A percentile compares a stretch with the other conserved stretches of the same genome.
These are phyloP conservation scores for Echeveria elegans DNA, from an alignment of 164 flowering plant species.

Conservation along the genomic window DNA sequence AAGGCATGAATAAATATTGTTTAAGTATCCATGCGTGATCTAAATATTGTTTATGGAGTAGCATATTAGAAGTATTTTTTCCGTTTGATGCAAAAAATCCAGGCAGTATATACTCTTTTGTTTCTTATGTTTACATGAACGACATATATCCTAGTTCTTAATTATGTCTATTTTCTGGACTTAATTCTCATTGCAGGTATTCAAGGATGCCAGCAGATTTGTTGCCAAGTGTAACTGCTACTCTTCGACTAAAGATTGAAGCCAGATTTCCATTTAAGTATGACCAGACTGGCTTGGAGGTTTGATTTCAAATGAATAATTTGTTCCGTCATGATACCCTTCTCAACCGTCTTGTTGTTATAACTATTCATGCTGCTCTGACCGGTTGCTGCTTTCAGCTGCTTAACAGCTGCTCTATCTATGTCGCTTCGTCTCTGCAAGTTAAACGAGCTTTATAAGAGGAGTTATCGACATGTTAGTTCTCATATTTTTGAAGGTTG, in stretches of 20 bases:
- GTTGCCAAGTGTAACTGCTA: slow-evolving; percentile 51
- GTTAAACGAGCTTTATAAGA: slow-evolving; percentile 52
- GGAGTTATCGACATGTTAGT: slow-evolving; percentile 60
- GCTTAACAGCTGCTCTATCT: slow-evolving; percentile 76
- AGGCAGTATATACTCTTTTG: no score
- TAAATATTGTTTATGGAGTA: background rate
- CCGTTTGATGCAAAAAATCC: background rate
- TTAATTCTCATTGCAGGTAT: slow-evolving; percentile 37
- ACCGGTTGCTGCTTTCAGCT: slow-evolving; percentile 62
- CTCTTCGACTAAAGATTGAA: slow-evolving; percentile 34
- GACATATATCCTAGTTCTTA: no score
- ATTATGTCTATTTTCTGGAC: background rate
- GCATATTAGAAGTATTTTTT: background rate
- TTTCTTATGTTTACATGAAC: no score
- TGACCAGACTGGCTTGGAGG: slow-evolving; percentile 70
- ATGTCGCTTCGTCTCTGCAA: slow-evolving; percentile 45
- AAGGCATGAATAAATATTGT: no score
- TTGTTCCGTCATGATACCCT: background rate
- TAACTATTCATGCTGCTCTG: slow-evolving; percentile 5
- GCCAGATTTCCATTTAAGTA: slow-evolving; percentile 42
- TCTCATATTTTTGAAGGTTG: background rate
- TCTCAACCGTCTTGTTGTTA: background rate
- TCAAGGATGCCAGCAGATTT: slow-evolving; percentile 76
- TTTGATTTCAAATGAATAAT: slow-evolving; percentile 19
- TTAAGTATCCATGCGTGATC: background rate